Conservation (phyloP, 345 rosid genomes). For the Ceriops zippeliana region DNA sequence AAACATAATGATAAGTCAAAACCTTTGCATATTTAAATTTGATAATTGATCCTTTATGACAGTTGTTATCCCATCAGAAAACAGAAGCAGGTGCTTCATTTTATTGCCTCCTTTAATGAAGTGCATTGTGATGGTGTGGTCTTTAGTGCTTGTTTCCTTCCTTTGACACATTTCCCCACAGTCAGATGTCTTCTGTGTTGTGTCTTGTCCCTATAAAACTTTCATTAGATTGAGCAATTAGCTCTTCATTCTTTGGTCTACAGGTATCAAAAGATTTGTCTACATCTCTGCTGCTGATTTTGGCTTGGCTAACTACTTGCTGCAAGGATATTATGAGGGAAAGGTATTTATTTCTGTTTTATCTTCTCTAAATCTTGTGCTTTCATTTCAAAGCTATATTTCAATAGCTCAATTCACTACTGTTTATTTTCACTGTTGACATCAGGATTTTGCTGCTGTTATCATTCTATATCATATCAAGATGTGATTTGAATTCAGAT, state of each 20-base stretch:
- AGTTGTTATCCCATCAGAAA: background rate
- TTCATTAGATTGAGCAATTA: background rate
- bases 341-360: slow-evolving; percentile 44
- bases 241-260: background rate
- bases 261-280: slow-evolving; percentile 89
- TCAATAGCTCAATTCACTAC: no score
- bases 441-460: background rate
- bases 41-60: background rate
- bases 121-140: background rate
- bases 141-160: background rate
- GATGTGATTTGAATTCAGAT: no score
- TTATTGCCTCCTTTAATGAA: background rate
- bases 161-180: background rate
- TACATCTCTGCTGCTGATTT: slow-evolving; percentile 93
- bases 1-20: background rate
- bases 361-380: background rate
- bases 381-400: no score
- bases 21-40: background rate
- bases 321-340: slow-evolving; percentile 89
- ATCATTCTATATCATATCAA: no score
- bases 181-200: background rate
- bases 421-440: background rate
- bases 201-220: background rate
- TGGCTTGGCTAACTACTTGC: slow-evolving; percentile 70
- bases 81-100: background rate